Base-by-base conservation (phyloP, 225 moss, liverwort and hornwort genomes). In the Straminergon stramineum region DNA sequence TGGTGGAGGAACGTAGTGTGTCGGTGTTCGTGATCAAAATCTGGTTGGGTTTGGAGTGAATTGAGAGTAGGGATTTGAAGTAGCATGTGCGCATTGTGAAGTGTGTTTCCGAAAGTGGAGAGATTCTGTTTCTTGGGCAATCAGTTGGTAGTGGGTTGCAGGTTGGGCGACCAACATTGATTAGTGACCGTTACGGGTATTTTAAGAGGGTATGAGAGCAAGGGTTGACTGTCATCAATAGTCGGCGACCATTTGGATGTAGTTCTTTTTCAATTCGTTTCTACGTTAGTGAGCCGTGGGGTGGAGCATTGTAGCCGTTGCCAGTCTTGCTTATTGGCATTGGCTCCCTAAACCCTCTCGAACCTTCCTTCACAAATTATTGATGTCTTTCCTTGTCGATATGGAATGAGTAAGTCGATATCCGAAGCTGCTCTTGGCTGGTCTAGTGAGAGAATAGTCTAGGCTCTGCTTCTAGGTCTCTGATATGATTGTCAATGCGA, bases 141-240 rank as follows among this genome's bases (percentile, higher is more conserved):
- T 84, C 79, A 56, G 64, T 80, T 75, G 52, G 60, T 41, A 61
- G 71, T 89, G 83, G 85, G 69, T 92, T 83, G 68, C 70, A 60
- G 78, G 27, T 61, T 39, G 83, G 71, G 52, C 30, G 71, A 82
- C 78, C 76, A 63, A 78, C 79, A 86, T 78, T 90, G 79, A 75
- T 84, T 89, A 87, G 84, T 90, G 86, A 89, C 89, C 89, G 89
- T 90, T 87, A 89, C 43, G 90, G 86, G 87, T 84, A 86, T 84
- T 84, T 86, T 78, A 80, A 55, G 90, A 70, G 88, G 64, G 86
- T 66, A 63, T 52, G 57, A 88, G 89, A 39, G 58, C 60, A 48
- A 83, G 83, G 90, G 90, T 89, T 90, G 92, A 83, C 87, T 83
- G 84, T 45, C 84, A 43, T 74, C 69, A 67, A 53, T 83, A 75